phyloP scores from a whole-genome alignment of 441 rosid species.

The Pelargonium citronellum region DNA sequence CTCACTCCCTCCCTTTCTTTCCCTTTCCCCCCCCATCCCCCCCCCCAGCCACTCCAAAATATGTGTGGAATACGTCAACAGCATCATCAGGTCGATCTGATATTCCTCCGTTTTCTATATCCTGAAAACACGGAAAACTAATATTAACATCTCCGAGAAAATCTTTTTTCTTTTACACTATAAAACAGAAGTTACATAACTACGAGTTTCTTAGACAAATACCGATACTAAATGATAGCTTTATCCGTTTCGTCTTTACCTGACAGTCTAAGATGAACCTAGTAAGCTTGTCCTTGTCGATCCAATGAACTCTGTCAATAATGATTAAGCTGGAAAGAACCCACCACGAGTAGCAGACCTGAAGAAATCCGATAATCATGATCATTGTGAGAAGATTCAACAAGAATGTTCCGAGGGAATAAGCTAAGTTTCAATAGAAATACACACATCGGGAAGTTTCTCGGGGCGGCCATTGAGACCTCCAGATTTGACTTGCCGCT shows the following conservation, averaged over 20 bases:
- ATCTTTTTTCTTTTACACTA: not conserved
- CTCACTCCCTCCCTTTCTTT: no score
- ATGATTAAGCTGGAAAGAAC: conserved; percentile 85
- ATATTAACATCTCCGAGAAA: not conserved
- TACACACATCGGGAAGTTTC: conserved; percentile 84
- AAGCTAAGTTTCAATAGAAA: conserved; percentile 5
- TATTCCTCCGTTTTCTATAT: not conserved
- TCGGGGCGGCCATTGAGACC: conserved; percentile 92
- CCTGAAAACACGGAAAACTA: not conserved
- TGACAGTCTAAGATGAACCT: conserved; percentile 75
- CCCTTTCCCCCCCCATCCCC: no score
- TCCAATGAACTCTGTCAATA: conserved; percentile 89
- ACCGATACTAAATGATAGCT: not conserved
- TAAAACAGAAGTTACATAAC: no score
- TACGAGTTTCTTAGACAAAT: no score
- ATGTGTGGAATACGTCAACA: conserved; percentile 83
- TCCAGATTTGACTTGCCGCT: conserved; percentile 71
- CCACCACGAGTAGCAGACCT: conserved; percentile 99
- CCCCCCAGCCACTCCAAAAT: conserved; percentile 94
- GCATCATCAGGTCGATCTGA: conserved; percentile 46
- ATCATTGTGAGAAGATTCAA: conserved; percentile 5
- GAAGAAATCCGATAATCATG: conserved; percentile 15
- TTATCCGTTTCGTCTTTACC: conserved; percentile 33
- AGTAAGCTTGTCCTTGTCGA: conserved; percentile 64
- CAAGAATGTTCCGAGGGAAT: not conserved